These are phyloP conservation scores for Coemansia sp. DNA, from an alignment of 192 early-diverging fungal species.

Conservation along the genomic window DNA sequence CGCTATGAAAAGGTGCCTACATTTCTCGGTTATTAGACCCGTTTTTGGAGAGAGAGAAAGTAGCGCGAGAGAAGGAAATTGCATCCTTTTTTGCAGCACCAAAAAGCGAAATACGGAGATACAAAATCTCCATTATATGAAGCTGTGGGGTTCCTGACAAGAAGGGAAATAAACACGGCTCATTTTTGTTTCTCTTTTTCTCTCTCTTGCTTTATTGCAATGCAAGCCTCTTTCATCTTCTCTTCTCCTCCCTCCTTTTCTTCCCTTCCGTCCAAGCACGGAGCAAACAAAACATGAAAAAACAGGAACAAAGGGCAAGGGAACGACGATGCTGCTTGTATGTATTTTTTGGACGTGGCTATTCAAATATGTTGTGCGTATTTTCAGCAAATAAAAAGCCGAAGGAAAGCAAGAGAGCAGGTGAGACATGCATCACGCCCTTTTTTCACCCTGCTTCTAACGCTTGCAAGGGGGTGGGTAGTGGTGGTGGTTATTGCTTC, in stretches of 20 bases:
- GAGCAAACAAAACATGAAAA: neutral
- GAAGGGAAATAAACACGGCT: neutral
- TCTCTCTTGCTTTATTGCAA: neutral
- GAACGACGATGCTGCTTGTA: neutral
- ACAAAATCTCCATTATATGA: neutral
- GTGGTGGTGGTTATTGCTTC: no score
- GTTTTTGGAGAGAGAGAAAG: neutral
- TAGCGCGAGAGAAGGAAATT: neutral
- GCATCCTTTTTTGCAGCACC: neutral
- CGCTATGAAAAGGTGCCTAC: neutral
- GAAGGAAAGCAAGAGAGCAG: neutral
- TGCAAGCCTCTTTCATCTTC: constrained; percentile 7
- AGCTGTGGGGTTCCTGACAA: neutral
- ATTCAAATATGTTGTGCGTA: neutral
- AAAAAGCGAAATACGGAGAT: neutral
- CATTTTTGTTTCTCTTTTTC: neutral
- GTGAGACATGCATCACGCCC: neutral
- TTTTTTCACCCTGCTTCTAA: neutral
- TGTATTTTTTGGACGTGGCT: neutral
- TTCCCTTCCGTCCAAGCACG: no score
- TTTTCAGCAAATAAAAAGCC: neutral
- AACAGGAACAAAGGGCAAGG: neutral
- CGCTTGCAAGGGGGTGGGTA: no score
- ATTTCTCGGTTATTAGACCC: neutral
- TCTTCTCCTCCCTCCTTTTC: neutral